A percentile compares a stretch with the other conserved stretches of the same genome.
Evolutionary conservation across 1,284 basidiomycete genomes (phyloP).

Genomic region (Fomitopsis betulina): DNA sequence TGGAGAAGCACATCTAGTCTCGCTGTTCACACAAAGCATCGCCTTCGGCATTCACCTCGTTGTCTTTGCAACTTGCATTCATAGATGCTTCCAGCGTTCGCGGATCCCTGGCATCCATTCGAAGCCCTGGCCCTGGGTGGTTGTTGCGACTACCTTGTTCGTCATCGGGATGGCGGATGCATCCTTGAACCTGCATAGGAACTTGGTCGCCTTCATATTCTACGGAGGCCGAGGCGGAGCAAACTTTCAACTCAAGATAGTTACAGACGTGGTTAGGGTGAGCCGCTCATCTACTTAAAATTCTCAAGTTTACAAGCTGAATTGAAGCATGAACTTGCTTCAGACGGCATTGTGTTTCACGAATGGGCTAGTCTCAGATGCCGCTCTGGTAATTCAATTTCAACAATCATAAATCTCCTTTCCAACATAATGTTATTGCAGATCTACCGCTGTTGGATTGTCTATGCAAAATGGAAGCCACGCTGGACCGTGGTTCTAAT

Average conservation of each 20-base stretch:
- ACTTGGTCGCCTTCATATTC: constrained; percentile 20
- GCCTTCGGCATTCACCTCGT: background rate
- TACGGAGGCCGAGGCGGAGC: constrained; percentile 17
- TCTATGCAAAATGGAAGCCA: constrained; percentile 9
- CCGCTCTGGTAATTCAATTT: background rate
- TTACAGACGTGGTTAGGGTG: constrained; percentile 19
- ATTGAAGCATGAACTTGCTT: background rate
- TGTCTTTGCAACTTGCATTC: background rate
- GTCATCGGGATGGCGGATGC: constrained; percentile 17
- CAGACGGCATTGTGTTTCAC: background rate
- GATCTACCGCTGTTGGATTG: constrained; percentile 21
- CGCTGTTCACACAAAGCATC: constrained; percentile 2
- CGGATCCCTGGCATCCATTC: background rate
- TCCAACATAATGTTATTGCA: background rate
- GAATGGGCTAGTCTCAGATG: background rate
- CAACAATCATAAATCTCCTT: background rate
- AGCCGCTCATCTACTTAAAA: background rate
- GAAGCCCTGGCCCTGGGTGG: constrained; percentile 9
- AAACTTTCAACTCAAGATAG: constrained; percentile 12
- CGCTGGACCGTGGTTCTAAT: constrained; percentile 13
- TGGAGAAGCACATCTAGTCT: background rate
- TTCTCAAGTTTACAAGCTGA: background rate
- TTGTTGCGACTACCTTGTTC: constrained; percentile 3
- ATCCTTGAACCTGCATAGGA: constrained; percentile 16
- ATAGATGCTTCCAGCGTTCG: background rate